These are phyloP conservation scores for Carnegiea gigantea DNA, from an alignment of 179 eudicot species.

Conservation along the genomic window DNA sequence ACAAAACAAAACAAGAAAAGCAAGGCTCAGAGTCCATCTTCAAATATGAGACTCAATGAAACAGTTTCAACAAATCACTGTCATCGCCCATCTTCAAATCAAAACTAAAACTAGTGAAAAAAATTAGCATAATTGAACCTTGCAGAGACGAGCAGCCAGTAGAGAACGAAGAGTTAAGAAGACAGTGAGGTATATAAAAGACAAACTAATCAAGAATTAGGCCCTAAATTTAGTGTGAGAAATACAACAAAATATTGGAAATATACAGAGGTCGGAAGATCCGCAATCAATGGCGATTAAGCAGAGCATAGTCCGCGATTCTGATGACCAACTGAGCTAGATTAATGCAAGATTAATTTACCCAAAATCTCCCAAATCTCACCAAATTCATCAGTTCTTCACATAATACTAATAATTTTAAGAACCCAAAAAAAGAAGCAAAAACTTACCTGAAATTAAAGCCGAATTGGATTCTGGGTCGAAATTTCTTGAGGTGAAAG, in stretches of 20 bases:
- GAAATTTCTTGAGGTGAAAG: constrained; percentile 19
- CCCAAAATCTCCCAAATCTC: constrained; percentile 19
- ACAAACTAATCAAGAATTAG: constrained; percentile 10
- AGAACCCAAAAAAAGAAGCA: not conserved
- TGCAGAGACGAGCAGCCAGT: not conserved
- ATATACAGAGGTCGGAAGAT: constrained; percentile 43
- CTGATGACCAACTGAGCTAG: constrained; percentile 12
- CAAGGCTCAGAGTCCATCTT: not conserved
- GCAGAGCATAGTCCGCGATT: constrained; percentile 22
- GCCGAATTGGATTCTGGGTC: not conserved
- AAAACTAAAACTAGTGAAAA: not conserved
- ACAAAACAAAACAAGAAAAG: not conserved
- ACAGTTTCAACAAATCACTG: constrained; percentile 10
- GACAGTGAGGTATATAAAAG: constrained; percentile 9
- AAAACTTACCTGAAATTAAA: constrained; percentile 24
- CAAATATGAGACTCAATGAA: constrained; percentile 1
- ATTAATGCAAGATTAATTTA: constrained; percentile 28
- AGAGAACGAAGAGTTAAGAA: constrained; percentile 3
- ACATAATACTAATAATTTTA: not conserved
- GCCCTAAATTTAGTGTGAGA: constrained; percentile 29
- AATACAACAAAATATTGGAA: constrained; percentile 18
- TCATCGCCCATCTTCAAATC: too few species aligned
- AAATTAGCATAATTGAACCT: constrained; percentile 2
- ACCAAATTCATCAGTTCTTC: constrained; percentile 15
- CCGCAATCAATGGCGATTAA: constrained; percentile 44